Conservation (phyloP, 2,329 filamentous ascomycete species). For the Trichophyton mentagrophytes region DNA sequence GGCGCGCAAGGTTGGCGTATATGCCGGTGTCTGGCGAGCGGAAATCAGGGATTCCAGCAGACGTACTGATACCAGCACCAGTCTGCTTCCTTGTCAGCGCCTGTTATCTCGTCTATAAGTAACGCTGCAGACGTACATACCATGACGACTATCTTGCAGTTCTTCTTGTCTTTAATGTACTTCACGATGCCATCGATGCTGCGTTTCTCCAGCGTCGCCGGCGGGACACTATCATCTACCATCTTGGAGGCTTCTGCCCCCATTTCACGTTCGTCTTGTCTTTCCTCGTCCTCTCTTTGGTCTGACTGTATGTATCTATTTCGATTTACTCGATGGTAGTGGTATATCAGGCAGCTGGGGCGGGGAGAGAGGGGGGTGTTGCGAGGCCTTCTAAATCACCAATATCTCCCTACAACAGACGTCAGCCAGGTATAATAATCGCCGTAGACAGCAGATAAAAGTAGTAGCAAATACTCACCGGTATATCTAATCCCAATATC, state of each 20-base stretch:
- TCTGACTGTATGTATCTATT: background rate
- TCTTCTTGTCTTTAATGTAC: constrained; percentile 58
- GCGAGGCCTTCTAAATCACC: too few species aligned
- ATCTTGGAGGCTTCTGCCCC: constrained; percentile 67
- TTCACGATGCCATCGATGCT: constrained; percentile 64
- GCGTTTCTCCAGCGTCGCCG: constrained; percentile 54
- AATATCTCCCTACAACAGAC: too few species aligned
- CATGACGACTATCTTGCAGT: constrained; percentile 68
- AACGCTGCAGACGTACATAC: constrained; percentile 24
- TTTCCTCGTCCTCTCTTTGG: too few species aligned
- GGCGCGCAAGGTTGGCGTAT: constrained; percentile 77
- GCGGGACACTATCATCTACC: constrained; percentile 50
- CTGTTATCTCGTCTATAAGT: background rate
- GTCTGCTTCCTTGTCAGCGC: constrained; percentile 36
- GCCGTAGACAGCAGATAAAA: too few species aligned
- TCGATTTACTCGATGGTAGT: background rate
- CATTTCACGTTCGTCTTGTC: constrained; percentile 40
- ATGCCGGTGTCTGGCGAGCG: constrained; percentile 84
- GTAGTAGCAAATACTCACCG: too few species aligned
- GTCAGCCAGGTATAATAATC: too few species aligned
- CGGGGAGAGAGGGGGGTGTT: too few species aligned
- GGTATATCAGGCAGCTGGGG: too few species aligned
- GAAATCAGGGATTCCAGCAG: constrained; percentile 75
- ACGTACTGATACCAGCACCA: constrained; percentile 63
- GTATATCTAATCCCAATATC: too few species aligned